Percentiles rank a stretch among this genome's conserved stretches.
Evolutionary conservation across 1,284 basidiomycete genomes (phyloP).

Genomic region (Acaromyces ingoldii): DNA sequence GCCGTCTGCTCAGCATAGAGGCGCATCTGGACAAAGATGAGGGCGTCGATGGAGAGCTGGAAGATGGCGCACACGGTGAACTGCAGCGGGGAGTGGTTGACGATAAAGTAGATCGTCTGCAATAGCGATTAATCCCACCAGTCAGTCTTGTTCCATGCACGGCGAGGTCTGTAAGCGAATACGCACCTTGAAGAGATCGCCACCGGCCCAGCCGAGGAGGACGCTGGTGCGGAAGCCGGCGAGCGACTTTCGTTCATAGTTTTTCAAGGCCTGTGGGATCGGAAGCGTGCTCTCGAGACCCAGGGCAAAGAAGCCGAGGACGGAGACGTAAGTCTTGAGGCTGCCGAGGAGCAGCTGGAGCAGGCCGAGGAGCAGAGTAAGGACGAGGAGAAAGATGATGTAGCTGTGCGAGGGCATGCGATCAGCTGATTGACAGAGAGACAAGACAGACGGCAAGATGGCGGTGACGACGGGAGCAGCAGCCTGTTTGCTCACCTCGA

Average conservation of each 20-base stretch:
- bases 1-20: constrained; percentile 45
- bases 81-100: constrained; percentile 21
- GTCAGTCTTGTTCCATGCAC: too few relatives aligned
- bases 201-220: constrained; percentile 55
- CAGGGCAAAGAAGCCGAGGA: constrained; percentile 71
- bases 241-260: constrained; percentile 68
- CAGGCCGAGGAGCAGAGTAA: constrained; percentile 56
- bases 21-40: constrained; percentile 44
- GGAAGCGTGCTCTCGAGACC: constrained; percentile 55
- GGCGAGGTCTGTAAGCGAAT: constrained; percentile 54
- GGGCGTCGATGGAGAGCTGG: constrained; percentile 49
- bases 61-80: constrained; percentile 33
- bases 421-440: background rate
- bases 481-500: constrained; percentile 23
- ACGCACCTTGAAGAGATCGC: constrained; percentile 55
- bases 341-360: constrained; percentile 64
- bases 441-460: background rate
- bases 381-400: constrained; percentile 72
- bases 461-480: background rate
- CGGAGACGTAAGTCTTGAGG: constrained; percentile 61
- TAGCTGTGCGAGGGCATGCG: constrained; percentile 55
- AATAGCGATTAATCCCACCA: too few relatives aligned
- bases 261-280: constrained; percentile 32
- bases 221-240: constrained; percentile 80
- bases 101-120: constrained; percentile 27